Conservation (phyloP, 2,329 filamentous ascomycete genomes). For the Fusarium succisae region DNA sequence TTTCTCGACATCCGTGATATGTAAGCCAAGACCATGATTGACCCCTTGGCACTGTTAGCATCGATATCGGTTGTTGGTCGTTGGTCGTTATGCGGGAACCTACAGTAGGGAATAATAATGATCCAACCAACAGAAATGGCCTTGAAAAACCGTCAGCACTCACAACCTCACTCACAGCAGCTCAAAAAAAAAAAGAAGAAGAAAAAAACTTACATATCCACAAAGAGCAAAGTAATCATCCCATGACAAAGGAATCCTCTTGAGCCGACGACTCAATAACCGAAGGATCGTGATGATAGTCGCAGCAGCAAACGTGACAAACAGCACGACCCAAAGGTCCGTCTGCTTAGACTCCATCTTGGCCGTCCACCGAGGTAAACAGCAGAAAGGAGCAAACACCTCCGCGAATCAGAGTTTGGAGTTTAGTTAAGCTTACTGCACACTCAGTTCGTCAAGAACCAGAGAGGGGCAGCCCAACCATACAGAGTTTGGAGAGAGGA, state of each 20-base stretch:
- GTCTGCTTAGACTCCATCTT: slow-evolving; percentile 24
- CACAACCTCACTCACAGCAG: neutral
- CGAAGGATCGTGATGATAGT: slow-evolving; percentile 24
- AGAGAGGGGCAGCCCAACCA: neutral
- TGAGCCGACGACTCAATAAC: slow-evolving; percentile 29
- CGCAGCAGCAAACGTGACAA: slow-evolving; percentile 32
- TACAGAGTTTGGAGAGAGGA: neutral
- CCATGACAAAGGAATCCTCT: slow-evolving; percentile 21
- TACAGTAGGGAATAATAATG: slow-evolving; percentile 32
- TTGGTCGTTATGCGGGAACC: neutral
- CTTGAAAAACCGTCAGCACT: neutral
- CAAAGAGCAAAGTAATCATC: slow-evolving; percentile 37
- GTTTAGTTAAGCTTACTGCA: neutral
- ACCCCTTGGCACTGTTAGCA: slow-evolving; percentile 24
- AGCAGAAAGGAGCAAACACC: neutral
- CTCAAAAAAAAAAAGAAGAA: neutral
- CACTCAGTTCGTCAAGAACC: slow-evolving; percentile 6
- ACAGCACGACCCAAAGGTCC: slow-evolving; percentile 22
- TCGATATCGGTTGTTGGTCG: too few species aligned
- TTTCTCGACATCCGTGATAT: slow-evolving; percentile 5
- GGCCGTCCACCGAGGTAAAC: neutral
- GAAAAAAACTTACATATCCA: slow-evolving; percentile 17
- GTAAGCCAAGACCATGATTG: slow-evolving; percentile 25
- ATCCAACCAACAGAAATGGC: slow-evolving; percentile 27
- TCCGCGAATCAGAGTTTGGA: neutral